These are phyloP conservation scores for Acanthamoeba quina DNA, from an alignment of 208 protist genomes.

Conservation along the genomic window DNA sequence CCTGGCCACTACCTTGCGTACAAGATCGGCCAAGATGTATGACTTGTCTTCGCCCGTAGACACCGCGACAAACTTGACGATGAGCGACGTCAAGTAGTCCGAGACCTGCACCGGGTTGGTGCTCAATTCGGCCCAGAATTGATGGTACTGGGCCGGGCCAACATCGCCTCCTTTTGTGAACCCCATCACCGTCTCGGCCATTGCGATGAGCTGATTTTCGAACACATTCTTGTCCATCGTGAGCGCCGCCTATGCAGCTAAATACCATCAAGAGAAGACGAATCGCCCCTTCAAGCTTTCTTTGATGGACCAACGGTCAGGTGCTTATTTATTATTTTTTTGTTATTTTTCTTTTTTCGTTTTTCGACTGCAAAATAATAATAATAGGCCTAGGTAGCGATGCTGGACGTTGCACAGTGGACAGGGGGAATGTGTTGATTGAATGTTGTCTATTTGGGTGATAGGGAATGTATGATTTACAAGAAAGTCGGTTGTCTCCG, in stretches of 20 bases:
- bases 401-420: too few relatives aligned
- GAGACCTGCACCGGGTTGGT: neutral
- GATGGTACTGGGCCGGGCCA: neutral
- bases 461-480: neutral
- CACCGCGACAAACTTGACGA: slow-evolving; percentile 25
- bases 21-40: neutral
- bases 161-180: neutral
- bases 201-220: slow-evolving; percentile 27
- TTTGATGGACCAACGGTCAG: neutral
- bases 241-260: neutral
- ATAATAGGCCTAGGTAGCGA: too few relatives aligned
- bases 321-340: neutral
- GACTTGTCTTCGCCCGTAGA: slow-evolving; percentile 38
- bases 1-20: neutral
- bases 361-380: too few relatives aligned
- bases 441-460: neutral
- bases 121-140: slow-evolving; percentile 31
- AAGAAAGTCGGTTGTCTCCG: neutral
- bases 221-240: slow-evolving; percentile 44
- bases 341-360: neutral
- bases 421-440: too few relatives aligned
- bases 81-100: slow-evolving; percentile 30
- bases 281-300: neutral
- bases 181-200: slow-evolving; percentile 28
- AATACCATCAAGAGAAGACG: neutral